Evolutionary conservation across 495 filamentous ascomycete species (phyloP).

Genomic region (Cercophora scortea): DNA sequence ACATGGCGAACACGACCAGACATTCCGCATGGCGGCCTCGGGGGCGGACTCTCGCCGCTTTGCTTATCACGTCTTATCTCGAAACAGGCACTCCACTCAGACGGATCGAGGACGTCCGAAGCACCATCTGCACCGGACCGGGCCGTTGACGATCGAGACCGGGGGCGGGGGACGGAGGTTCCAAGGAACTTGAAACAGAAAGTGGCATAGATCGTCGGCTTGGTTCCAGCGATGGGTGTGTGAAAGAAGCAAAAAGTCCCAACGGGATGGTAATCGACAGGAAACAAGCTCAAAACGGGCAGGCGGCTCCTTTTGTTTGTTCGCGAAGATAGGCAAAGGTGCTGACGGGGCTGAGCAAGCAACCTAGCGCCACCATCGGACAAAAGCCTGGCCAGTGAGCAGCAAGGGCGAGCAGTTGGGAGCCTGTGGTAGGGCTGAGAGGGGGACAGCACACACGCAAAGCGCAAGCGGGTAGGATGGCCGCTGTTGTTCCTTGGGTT

Average conservation of each 20-base stretch:
- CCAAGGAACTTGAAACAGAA: neutral
- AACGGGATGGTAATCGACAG: no score
- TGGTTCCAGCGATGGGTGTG: neutral
- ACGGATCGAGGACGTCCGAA: neutral
- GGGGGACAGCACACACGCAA: neutral
- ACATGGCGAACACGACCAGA: slow-evolving; percentile 20
- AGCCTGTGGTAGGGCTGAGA: neutral
- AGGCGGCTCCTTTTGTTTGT: slow-evolving; percentile 10
- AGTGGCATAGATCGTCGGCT: neutral
- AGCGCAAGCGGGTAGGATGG: neutral
- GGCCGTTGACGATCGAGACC: neutral
- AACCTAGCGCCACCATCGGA: neutral
- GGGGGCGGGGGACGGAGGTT: neutral
- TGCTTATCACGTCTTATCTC: slow-evolving; percentile 12
- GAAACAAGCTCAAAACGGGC: slow-evolving; percentile 4
- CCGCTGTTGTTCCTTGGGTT: no score
- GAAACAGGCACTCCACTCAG: neutral
- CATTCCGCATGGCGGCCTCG: slow-evolving; percentile 23
- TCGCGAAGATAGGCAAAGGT: neutral
- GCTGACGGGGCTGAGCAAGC: slow-evolving; percentile 2
- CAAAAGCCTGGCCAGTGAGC: neutral
- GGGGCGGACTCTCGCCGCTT: slow-evolving; percentile 3
- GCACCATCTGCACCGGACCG: neutral
- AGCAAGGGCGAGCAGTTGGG: no score
- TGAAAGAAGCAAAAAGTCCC: neutral